Evolutionary conservation across 495 filamentous ascomycete genomes (phyloP).

Genomic region (Tuber aestivum): DNA sequence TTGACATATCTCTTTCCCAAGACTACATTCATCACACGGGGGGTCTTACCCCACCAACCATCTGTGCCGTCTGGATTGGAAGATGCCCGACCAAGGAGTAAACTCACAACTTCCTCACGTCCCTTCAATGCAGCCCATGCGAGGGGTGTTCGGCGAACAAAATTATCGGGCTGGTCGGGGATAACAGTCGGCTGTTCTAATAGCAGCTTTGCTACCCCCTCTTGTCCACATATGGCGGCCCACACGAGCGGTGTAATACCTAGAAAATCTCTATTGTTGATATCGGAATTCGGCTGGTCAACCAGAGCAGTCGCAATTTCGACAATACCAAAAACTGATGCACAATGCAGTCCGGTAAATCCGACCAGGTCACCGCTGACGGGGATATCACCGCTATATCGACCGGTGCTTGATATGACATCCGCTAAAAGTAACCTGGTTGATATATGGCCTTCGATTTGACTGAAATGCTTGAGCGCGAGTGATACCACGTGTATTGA

Average conservation of each 20-base stretch:
- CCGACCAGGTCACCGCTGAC: not conserved
- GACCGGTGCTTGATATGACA: not conserved
- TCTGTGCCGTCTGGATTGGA: not conserved
- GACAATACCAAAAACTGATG: not conserved
- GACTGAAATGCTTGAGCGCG: not conserved
- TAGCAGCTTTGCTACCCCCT: not conserved
- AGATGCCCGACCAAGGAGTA: not conserved
- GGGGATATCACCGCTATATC: not conserved
- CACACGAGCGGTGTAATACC: not conserved
- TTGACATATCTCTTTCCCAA: not conserved
- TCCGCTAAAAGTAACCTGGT: not conserved
- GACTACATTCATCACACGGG: not conserved
- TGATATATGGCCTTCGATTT: not conserved
- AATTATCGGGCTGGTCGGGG: not conserved
- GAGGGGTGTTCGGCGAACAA: not conserved
- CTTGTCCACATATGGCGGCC: not conserved
- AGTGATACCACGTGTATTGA: not conserved
- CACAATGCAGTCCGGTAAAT: not conserved
- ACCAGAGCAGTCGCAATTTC: not conserved
- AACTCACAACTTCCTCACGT: no score
- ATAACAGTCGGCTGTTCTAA: not conserved
- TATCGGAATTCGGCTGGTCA: not conserved
- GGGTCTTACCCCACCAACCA: not conserved
- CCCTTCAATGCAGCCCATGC: not conserved
- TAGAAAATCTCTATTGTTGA: not conserved